phyloP scores from a whole-genome alignment of 768 basidiomycete genomes.

The Tylopilus sp. region DNA sequence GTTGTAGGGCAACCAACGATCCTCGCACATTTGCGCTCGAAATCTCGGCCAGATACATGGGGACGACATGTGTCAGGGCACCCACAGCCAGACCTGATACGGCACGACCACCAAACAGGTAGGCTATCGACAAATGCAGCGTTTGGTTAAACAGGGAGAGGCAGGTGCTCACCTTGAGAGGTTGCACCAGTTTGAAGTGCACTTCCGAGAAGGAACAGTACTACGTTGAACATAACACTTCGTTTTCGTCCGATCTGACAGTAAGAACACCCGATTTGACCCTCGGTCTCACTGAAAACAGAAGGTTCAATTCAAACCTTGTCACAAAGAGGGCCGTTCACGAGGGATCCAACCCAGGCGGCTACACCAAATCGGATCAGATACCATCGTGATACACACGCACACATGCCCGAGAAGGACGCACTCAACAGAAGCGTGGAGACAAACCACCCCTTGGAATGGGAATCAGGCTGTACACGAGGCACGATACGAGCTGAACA shows the following conservation, averaged over 20 bases:
- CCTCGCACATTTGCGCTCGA: slow-evolving; percentile 38
- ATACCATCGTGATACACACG: background rate
- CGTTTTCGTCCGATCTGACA: slow-evolving; percentile 28
- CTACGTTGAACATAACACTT: slow-evolving; percentile 26
- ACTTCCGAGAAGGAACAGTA: slow-evolving; percentile 30
- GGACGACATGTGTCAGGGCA: slow-evolving; percentile 23
- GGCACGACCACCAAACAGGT: slow-evolving; percentile 30
- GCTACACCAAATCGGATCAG: slow-evolving; percentile 18
- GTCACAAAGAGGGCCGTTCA: slow-evolving; percentile 32
- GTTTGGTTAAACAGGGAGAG: background rate
- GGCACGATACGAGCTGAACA: background rate
- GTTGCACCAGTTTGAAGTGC: slow-evolving; percentile 32
- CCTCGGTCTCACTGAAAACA: background rate
- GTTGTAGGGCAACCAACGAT: slow-evolving; percentile 35
- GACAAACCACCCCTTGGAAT: slow-evolving; percentile 30
- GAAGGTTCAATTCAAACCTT: slow-evolving; percentile 15
- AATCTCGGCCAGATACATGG: slow-evolving; percentile 38
- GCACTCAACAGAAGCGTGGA: slow-evolving; percentile 27
- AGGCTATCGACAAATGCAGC: slow-evolving; percentile 8
- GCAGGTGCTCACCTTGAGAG: slow-evolving; percentile 10
- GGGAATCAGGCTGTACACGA: background rate
- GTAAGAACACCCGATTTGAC: background rate
- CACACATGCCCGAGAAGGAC: slow-evolving; percentile 2
- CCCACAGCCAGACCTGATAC: slow-evolving; percentile 18
- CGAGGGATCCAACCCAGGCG: slow-evolving; percentile 29